Evolutionary conservation across 1,284 basidiomycete species (phyloP).

Genomic region (Boletus semigastroideus): DNA sequence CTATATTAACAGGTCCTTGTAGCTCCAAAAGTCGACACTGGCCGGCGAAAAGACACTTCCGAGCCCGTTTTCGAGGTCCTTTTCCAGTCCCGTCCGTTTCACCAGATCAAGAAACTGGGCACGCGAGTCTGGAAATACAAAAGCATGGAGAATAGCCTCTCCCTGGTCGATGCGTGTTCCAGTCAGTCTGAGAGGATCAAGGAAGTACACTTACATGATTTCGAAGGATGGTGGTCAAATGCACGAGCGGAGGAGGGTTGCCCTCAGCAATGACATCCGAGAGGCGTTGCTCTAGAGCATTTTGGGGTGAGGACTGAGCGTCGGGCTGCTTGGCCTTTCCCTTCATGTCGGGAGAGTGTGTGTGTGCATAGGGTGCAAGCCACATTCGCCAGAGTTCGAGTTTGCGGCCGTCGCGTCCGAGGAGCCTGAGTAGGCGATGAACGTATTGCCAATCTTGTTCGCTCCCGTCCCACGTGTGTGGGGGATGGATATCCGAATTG

Average conservation of each 20-base stretch:
- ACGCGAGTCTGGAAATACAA: constrained; percentile 72
- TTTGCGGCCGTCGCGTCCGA: constrained; percentile 64
- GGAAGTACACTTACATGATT: constrained; percentile 51
- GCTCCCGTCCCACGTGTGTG: constrained; percentile 44
- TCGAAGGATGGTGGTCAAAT: constrained; percentile 51
- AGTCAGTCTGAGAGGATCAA: constrained; percentile 4
- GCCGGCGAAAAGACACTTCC: constrained; percentile 31
- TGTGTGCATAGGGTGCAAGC: constrained; percentile 40
- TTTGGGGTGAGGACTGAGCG: constrained; percentile 33
- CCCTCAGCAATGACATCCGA: constrained; percentile 8
- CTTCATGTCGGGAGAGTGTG: constrained; percentile 20
- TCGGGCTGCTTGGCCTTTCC: constrained; percentile 42
- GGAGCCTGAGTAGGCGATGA: constrained; percentile 48
- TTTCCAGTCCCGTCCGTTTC: constrained; percentile 42
- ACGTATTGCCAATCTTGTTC: constrained; percentile 64
- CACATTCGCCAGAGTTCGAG: constrained; percentile 72
- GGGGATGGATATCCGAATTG: constrained; percentile 32
- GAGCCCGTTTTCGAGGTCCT: constrained; percentile 38
- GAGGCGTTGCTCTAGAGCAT: constrained; percentile 5
- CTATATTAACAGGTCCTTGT: constrained; percentile 25
- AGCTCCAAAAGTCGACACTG: constrained; percentile 57
- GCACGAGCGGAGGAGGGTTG: constrained; percentile 39
- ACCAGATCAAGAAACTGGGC: constrained; percentile 58
- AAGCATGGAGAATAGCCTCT: constrained; percentile 51
- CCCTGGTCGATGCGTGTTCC: constrained; percentile 41